Conservation (phyloP, 2,329 filamentous ascomycete species). For the Peltaster fructicola region DNA sequence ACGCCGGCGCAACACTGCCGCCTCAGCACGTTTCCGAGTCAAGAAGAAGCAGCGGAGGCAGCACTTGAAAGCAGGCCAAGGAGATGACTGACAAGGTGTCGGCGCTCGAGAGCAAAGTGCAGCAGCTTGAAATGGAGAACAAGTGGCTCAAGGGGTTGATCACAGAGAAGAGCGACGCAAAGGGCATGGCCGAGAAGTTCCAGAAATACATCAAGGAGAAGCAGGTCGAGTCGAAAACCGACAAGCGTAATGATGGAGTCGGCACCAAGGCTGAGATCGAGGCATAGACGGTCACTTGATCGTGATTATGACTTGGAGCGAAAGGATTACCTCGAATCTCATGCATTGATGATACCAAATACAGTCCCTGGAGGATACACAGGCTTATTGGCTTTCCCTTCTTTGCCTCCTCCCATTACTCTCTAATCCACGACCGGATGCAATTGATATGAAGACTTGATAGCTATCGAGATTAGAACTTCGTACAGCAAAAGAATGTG, state of each 20-base stretch:
- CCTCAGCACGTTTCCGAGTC: conserved; percentile 34
- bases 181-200: conserved; percentile 10
- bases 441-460: too few species aligned
- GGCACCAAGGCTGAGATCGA: conserved; percentile 7
- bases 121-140: conserved; percentile 35
- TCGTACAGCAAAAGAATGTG: too few species aligned
- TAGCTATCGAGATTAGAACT: too few species aligned
- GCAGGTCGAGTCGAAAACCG: conserved; percentile 13
- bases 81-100: conserved; percentile 32
- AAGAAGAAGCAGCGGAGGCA: conserved; percentile 40
- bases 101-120: conserved; percentile 27
- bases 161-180: conserved; percentile 29
- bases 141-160: conserved; percentile 35
- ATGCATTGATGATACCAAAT: too few species aligned
- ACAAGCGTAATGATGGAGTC: conserved; percentile 15
- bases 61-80: conserved; percentile 33
- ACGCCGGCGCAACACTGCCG: conserved; percentile 35
- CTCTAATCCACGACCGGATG: too few species aligned
- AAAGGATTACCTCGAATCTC: too few species aligned
- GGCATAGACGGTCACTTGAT: too few species aligned
- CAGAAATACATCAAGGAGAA: conserved; percentile 8
- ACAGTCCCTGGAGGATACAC: too few species aligned
- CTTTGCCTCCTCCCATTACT: too few species aligned
- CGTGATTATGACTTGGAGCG: too few species aligned
- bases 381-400: too few species aligned